Percentiles rank a stretch among this genome's conserved stretches.
phyloP scores from a whole-genome alignment of 2,329 filamentous ascomycete genomes.

The Diaporthe sp. region DNA sequence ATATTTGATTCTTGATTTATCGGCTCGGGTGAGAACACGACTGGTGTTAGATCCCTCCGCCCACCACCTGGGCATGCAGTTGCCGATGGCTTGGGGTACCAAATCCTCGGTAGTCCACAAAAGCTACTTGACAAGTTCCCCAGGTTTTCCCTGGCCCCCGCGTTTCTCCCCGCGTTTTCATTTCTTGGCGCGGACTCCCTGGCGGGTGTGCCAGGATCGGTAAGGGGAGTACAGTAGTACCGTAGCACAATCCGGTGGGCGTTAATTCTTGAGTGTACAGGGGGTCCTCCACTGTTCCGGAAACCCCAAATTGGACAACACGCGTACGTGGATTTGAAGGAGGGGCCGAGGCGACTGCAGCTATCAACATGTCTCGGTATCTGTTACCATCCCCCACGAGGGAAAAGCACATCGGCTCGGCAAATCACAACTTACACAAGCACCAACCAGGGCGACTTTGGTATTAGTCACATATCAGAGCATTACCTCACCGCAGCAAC shows the following conservation, averaged over 20 bases:
- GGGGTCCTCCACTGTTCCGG: background rate
- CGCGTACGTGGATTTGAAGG: background rate
- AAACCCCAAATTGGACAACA: background rate
- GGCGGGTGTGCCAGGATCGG: too few species aligned
- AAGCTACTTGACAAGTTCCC: too few species aligned
- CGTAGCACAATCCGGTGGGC: background rate
- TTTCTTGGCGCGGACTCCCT: too few species aligned
- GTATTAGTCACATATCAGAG: background rate
- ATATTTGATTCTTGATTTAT: background rate
- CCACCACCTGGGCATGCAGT: too few species aligned
- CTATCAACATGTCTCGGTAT: background rate
- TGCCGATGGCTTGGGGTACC: background rate
- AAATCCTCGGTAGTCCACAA: too few species aligned
- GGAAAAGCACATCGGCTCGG: background rate
- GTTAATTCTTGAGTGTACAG: background rate
- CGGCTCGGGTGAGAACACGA: background rate
- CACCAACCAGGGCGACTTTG: background rate
- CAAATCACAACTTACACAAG: too few species aligned
- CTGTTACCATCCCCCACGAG: background rate
- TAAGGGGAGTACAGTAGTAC: too few species aligned
- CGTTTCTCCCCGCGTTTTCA: too few species aligned
- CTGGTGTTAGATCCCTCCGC: background rate
- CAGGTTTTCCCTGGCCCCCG: too few species aligned
- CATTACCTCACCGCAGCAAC: background rate
- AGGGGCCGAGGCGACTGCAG: slow-evolving; percentile 1